Evolutionary conservation across 2,329 filamentous ascomycete genomes (phyloP), one percentile per base, ranked within the genome.

Genomic region (Exophiala lecanii-corni): DNA sequence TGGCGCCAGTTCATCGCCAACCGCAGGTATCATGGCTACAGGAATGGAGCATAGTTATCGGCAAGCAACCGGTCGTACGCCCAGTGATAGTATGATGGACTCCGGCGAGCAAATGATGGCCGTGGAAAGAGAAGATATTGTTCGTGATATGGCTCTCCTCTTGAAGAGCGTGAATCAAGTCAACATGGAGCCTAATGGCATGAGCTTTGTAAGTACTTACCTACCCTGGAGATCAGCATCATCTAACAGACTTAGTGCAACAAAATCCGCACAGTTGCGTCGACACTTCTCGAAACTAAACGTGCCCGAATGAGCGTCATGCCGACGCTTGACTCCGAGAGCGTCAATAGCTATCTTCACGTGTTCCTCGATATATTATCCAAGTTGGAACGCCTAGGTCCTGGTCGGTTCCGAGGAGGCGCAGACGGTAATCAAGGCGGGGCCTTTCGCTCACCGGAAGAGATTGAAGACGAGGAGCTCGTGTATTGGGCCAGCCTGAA

Each of bases 201-300:
- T 75, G 52, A 79, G 75, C 45, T 78, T 82, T 56, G 78, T 81
- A 73, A 67, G 74, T 71, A 18, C 9, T 34, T 13, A 16, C 9
- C 39, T 40, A 47, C 5, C 9, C 20, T 6, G 9, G 12, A 19
- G 20, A 16, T 13, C 5, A 12, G 13, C 13, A 17, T 12, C 17
- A 20, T 30, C 49, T 54, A 40, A 54, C 47, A 12, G 49, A 36
- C 42, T 5, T 61, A 79, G 76, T 87, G 86, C 57, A 80, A 80
- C 68, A 94, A 94, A 70, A 86, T 94, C 54, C 84, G 87, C 7
- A 83, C 86, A 58, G 84, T 94, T 28, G 87, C 87, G 1, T 84
- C 82, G 19, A 92, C 87, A 0, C 73, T 94, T 5, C 75, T 94
- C 36, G 80, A 85, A 49, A 69, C 73, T 1, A 75, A 78, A 2